These are phyloP conservation scores for Cocos nucifera DNA, from an alignment of 176 grass and related monocot genomes.

Conservation along the genomic window DNA sequence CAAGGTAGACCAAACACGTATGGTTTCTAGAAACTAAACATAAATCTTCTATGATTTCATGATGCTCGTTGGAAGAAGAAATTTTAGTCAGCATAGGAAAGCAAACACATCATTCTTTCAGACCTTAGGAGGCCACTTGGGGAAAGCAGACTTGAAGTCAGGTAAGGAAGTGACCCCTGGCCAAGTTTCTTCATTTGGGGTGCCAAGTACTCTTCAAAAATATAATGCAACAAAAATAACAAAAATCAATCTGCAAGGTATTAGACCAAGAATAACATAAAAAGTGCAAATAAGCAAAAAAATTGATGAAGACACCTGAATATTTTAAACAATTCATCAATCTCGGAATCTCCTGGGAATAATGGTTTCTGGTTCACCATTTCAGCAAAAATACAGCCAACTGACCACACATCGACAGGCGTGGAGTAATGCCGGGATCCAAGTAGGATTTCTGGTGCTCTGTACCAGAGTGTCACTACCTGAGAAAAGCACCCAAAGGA, in stretches of 20 bases:
- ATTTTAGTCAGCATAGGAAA: background rate
- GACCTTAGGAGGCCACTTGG: constrained; percentile 81
- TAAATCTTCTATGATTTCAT: no score
- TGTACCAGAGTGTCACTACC: constrained; percentile 96
- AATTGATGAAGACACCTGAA: constrained; percentile 47
- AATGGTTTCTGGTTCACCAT: constrained; percentile 90
- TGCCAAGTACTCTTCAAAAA: constrained; percentile 61
- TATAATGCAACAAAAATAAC: background rate
- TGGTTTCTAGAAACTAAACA: no score
- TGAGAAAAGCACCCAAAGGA: constrained; percentile 34
- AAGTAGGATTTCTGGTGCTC: constrained; percentile 89
- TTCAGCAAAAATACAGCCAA: constrained; percentile 95
- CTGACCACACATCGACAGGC: constrained; percentile 93
- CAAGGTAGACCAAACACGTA: no score
- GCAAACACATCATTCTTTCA: constrained; percentile 10
- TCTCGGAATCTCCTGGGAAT: constrained; percentile 92
- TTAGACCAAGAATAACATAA: constrained; percentile 13
- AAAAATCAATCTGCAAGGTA: background rate
- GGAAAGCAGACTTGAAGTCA: constrained; percentile 88
- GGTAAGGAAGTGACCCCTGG: constrained; percentile 68
- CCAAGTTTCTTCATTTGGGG: constrained; percentile 91
- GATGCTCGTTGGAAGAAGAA: no score
- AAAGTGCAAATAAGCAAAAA: constrained; percentile 4
- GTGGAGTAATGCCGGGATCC: constrained; percentile 83
- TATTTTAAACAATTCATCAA: constrained; percentile 90